Evolutionary conservation across 352 stramenopile species (phyloP).

Genomic region (Phytophthora capsici): DNA sequence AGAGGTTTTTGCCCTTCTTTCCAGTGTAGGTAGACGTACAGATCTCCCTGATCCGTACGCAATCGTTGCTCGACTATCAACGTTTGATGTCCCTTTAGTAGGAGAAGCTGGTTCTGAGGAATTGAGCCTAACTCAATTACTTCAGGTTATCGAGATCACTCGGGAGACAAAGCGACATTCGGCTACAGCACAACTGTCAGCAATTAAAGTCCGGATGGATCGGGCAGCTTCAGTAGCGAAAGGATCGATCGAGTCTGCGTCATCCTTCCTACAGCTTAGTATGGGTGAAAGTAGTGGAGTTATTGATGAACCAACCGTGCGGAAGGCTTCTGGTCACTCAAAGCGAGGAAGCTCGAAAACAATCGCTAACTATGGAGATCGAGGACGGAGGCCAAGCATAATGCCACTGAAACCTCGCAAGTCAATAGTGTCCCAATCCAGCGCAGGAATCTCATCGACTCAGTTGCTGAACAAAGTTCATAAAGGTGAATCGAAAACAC

Average conservation of each 20-base stretch:
- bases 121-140: slow-evolving; percentile 34
- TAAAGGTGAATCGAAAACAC: slow-evolving; percentile 1
- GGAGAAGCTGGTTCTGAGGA: too few relatives aligned
- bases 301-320: neutral
- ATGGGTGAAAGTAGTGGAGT: neutral
- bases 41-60: slow-evolving; percentile 56
- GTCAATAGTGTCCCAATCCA: slow-evolving; percentile 1
- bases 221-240: slow-evolving; percentile 4
- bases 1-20: slow-evolving; percentile 51
- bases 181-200: slow-evolving; percentile 6
- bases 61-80: slow-evolving; percentile 36
- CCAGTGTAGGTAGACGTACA: slow-evolving; percentile 37
- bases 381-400: slow-evolving; percentile 3
- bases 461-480: slow-evolving; percentile 18
- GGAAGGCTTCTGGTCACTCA: neutral
- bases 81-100: neutral
- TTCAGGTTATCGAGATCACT: slow-evolving; percentile 34
- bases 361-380: neutral
- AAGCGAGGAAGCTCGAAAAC: neutral
- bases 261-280: neutral
- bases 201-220: slow-evolving; percentile 12
- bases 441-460: neutral
- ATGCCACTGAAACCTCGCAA: slow-evolving; percentile 4
- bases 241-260: neutral
- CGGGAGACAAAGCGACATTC: slow-evolving; percentile 18